phyloP scores from a whole-genome alignment of 139 green algal species.

The Zygnema circumcarinatum region DNA sequence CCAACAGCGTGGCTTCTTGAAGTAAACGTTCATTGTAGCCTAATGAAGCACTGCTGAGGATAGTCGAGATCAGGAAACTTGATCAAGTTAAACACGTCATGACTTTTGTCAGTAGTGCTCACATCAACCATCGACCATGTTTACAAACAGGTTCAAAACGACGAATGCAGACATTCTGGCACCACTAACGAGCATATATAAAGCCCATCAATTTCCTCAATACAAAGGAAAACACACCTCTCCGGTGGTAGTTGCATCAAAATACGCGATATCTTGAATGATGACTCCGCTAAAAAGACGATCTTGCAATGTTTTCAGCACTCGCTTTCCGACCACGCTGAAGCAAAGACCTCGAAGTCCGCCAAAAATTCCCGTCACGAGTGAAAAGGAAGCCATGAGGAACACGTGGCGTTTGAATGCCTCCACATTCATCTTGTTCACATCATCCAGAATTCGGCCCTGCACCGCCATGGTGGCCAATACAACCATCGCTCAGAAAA shows the following conservation, averaged over 20 bases:
- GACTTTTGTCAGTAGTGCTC: no score
- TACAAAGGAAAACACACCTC: no score
- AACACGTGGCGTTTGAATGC: conserved; percentile 47
- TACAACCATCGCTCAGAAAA: not conserved
- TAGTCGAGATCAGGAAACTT: no score
- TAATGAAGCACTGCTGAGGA: no score
- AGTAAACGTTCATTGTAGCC: no score
- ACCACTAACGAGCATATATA: no score
- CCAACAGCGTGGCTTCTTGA: no score
- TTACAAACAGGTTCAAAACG: no score
- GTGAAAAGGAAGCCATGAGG: conserved; percentile 37
- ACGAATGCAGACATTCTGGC: no score
- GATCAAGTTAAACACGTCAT: no score
- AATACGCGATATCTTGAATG: conserved; percentile 64
- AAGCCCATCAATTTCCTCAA: no score
- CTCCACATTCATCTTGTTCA: conserved; percentile 27
- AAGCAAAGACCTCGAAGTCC: conserved; percentile 61
- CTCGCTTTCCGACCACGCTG: conserved; percentile 50
- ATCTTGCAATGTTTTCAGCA: conserved; percentile 59
- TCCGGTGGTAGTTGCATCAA: conserved; percentile 59
- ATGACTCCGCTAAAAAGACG: conserved; percentile 53
- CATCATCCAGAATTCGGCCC: conserved; percentile 55
- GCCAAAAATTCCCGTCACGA: conserved; percentile 57
- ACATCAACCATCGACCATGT: no score
- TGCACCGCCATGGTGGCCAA: not conserved